A percentile compares a stretch with the other conserved stretches of the same genome.
phyloP scores from a whole-genome alignment of 441 rosid genomes.

The Pelargonium fulgidum region DNA sequence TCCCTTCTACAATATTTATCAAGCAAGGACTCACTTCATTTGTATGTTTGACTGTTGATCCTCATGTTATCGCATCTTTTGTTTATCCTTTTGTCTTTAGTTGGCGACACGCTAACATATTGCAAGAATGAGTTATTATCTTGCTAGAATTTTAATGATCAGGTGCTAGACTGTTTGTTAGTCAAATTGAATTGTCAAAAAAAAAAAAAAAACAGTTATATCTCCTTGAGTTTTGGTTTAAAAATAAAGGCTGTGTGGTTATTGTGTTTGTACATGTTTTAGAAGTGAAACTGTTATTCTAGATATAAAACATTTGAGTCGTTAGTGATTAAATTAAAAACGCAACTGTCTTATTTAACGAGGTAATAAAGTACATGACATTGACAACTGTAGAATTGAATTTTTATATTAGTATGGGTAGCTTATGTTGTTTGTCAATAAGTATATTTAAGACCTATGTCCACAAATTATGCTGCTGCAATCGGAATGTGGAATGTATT shows the following conservation, averaged over 20 bases:
- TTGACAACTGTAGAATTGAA: no score
- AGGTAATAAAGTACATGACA: no score
- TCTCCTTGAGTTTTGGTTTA: not conserved
- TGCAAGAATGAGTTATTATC: not conserved
- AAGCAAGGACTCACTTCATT: constrained; percentile 92
- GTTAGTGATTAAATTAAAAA: no score
- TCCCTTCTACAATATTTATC: constrained; percentile 65
- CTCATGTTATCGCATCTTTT: not conserved
- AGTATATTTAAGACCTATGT: not conserved
- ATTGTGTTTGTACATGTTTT: no score
- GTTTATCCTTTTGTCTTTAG: constrained; percentile 3
- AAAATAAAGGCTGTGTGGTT: no score
- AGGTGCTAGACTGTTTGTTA: not conserved
- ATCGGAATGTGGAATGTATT: constrained; percentile 2
- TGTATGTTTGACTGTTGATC: constrained; percentile 41
- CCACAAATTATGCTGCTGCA: constrained; percentile 7
- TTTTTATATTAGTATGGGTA: no score
- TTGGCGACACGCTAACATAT: not conserved
- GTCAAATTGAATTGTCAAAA: not conserved
- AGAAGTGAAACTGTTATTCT: no score
- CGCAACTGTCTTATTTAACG: no score
- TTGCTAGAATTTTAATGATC: not conserved
- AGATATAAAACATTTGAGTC: no score
- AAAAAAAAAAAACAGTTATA: no score
- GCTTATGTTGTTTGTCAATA: not conserved